Evolutionary conservation across 2,329 filamentous ascomycete species (phyloP).

Genomic region (Xylaria polymorpha): DNA sequence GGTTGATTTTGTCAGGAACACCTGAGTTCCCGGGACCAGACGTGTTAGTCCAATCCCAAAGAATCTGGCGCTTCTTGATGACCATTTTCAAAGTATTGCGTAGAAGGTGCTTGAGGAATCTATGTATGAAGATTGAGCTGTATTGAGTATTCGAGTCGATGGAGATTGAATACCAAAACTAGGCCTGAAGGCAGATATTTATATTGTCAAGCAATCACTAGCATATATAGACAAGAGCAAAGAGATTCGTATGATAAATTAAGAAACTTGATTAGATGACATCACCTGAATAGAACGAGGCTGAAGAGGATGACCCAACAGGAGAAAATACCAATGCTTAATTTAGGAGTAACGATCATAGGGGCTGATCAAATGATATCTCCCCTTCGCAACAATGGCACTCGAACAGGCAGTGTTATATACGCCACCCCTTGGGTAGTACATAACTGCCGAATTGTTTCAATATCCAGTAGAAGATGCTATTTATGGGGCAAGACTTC

Average conservation of each 20-base stretch:
- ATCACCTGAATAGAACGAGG: background rate
- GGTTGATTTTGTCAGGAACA: slow-evolving; percentile 51
- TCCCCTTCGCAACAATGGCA: background rate
- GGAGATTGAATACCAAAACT: background rate
- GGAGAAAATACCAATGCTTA: background rate
- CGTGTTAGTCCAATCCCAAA: slow-evolving; percentile 59
- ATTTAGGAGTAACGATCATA: slow-evolving; percentile 4
- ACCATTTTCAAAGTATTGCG: slow-evolving; percentile 38
- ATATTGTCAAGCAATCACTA: background rate
- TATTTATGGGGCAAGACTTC: slow-evolving; percentile 17
- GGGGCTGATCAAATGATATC: slow-evolving; percentile 11
- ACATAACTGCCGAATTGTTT: background rate
- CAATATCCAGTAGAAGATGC: background rate
- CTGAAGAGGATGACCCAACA: background rate
- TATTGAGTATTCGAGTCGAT: background rate
- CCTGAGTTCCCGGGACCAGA: slow-evolving; percentile 44
- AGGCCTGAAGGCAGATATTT: background rate
- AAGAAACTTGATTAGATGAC: background rate
- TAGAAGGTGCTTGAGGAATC: background rate
- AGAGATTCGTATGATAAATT: background rate
- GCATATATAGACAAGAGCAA: background rate
- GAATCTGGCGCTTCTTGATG: slow-evolving; percentile 54
- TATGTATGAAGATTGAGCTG: slow-evolving; percentile 3
- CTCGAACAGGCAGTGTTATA: background rate
- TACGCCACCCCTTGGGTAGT: background rate